Evolutionary conservation across 1,139 yeast genomes (phyloP), one percentile per base, ranked within the genome.

Genomic region (Blastobotrys petasosporus): DNA sequence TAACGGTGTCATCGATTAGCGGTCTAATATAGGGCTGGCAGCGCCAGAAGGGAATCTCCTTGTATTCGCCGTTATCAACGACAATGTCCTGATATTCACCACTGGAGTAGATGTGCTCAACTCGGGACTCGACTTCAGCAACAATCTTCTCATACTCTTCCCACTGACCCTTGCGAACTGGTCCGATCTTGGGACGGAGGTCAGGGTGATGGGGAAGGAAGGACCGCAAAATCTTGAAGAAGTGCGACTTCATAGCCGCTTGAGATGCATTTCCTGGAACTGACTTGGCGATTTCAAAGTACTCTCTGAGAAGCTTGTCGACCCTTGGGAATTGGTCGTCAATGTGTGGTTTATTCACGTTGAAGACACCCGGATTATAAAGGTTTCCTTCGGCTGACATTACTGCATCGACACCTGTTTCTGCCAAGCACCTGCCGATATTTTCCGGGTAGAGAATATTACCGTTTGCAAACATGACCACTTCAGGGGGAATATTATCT

Each of bases 331-430:
- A 88, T 50, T 79, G 82, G 54, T 70, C 80, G 32, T 85, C 88
- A 16, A 69, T 71, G 51, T 81, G 77, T 9, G 51, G 56, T 11
- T 47, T 49, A 32, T 51, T 45, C 42, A 55, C 36, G 43, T 66
- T 63, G 62, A 94, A 92, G 0, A 90, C 79, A 2, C 95, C 97
- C 0, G 99, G 98, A 58, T 94, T 94, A 66, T 83, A 85, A 38
- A 94, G 69, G 60, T 88, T 88, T 0, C 96, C 96, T 64, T 94
- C 99, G 0, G 98, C 98, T 38, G 95, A 82, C 98, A 94, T 94
- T 16, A 92, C 94, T 0, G 92, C 97, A 67, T 94, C 97, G 55
- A 94, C 84, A 0, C 68, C 68, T 1, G 86, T 79, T 16, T 70
- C 74, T 1, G 73, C 73, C 29, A 77, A 61, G 63, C 97, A 85